Percentiles rank a stretch among this genome's conserved stretches.
Evolutionary conservation across 768 basidiomycete genomes (phyloP).

Genomic region (Russula sp.): DNA sequence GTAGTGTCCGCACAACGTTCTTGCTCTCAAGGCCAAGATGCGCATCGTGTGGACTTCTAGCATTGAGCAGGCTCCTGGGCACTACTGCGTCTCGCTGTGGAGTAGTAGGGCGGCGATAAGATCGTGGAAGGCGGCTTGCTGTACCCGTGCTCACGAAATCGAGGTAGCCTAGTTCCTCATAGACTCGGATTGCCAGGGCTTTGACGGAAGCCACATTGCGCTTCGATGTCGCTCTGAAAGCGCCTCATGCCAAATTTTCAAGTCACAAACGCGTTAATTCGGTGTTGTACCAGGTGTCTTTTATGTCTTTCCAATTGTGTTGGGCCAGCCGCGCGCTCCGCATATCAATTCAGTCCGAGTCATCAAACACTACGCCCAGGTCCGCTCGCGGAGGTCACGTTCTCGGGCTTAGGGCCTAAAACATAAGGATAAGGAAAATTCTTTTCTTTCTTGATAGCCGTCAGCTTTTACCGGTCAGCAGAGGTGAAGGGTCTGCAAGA

Average conservation of each 20-base stretch:
- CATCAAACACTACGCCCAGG: not conserved
- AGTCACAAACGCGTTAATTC: not conserved
- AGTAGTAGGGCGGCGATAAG: not conserved
- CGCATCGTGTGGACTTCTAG: not conserved
- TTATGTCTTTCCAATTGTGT: not conserved
- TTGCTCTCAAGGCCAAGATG: not conserved
- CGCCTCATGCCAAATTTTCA: not conserved
- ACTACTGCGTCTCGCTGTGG: not conserved
- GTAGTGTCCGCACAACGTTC: not conserved
- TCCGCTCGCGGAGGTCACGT: not conserved
- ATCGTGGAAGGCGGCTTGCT: not conserved
- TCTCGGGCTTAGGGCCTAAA: not conserved
- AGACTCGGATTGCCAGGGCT: not conserved
- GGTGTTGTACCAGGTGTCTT: not conserved
- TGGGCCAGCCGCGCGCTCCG: not conserved
- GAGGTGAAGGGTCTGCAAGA: not conserved
- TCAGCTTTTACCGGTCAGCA: not conserved
- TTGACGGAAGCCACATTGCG: not conserved
- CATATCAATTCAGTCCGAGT: not conserved
- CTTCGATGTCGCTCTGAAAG: not conserved
- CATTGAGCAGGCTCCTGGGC: not conserved
- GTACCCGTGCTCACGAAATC: not conserved
- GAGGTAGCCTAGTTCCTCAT: not conserved
- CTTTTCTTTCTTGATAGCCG: not conserved
- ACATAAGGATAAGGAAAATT: not conserved